These are phyloP conservation scores for Phytopythium chamaehyphon DNA, from an alignment of 352 stramenopile genomes.

Conservation along the genomic window DNA sequence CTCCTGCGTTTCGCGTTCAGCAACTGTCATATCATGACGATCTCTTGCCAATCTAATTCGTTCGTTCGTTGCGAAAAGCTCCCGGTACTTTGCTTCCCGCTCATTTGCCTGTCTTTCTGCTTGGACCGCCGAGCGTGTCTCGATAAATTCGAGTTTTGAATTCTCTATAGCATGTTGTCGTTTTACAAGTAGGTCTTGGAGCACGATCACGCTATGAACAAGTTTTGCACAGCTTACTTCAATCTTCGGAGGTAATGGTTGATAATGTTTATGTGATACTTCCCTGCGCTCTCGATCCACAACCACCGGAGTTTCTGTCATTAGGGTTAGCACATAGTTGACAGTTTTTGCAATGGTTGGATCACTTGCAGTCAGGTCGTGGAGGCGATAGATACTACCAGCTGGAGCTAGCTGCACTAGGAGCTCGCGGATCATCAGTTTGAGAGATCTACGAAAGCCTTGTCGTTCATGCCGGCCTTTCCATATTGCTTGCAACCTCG, in stretches of 20 bases:
- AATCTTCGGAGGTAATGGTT: slow-evolving; percentile 27
- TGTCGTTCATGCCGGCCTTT: slow-evolving; percentile 27
- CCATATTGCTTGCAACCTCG: slow-evolving; percentile 44
- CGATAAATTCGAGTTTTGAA: slow-evolving; percentile 19
- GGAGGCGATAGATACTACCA: slow-evolving; percentile 54
- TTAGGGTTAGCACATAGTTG: slow-evolving; percentile 47
- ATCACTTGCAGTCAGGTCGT: slow-evolving; percentile 32
- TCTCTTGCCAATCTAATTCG: slow-evolving; percentile 30
- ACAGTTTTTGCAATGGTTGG: slow-evolving; percentile 29
- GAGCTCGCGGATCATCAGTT: slow-evolving; percentile 35
- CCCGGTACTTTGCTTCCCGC: slow-evolving; percentile 15
- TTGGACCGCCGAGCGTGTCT: slow-evolving; percentile 12
- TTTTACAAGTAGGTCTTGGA: slow-evolving; percentile 23
- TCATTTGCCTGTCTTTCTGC: slow-evolving; percentile 13
- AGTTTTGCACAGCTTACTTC: slow-evolving; percentile 41
- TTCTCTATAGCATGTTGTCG: slow-evolving; percentile 23
- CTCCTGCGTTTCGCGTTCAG: slow-evolving; percentile 48
- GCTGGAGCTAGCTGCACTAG: slow-evolving; percentile 48
- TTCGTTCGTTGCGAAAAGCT: slow-evolving; percentile 22
- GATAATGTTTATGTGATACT: slow-evolving; percentile 8
- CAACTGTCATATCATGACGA: slow-evolving; percentile 28
- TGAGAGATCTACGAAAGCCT: slow-evolving; percentile 35
- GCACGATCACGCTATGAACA: slow-evolving; percentile 41
- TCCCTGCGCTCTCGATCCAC: slow-evolving; percentile 15
- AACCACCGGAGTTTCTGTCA: slow-evolving; percentile 47